phyloP scores from a whole-genome alignment of 805 yeast genomes.

The Peterozyma toletana region DNA sequence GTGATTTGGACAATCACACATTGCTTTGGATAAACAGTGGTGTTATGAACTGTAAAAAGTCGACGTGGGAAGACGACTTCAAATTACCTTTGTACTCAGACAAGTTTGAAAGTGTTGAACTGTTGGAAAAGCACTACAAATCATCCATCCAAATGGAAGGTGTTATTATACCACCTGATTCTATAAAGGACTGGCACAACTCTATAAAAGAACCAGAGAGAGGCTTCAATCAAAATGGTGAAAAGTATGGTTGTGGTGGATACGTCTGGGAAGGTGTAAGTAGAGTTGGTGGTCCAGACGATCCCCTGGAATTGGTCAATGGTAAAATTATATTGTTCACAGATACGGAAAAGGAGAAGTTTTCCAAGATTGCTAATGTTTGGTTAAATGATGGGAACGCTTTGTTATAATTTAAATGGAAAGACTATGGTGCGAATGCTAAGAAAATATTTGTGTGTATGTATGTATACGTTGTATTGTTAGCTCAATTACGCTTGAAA shows the following conservation, averaged over 20 bases:
- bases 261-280: conserved; percentile 61
- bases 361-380: conserved; percentile 38
- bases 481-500: too few relatives aligned
- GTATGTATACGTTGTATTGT: too few relatives aligned
- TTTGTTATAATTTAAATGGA: too few relatives aligned
- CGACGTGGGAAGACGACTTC: conserved; percentile 24
- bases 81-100: conserved; percentile 27
- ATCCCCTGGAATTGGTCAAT: conserved; percentile 25
- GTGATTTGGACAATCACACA: conserved; percentile 38
- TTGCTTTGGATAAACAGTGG: conserved; percentile 71
- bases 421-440: too few relatives aligned
- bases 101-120: conserved; percentile 15
- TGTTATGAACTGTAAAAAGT: conserved; percentile 46
- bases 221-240: conserved; percentile 6
- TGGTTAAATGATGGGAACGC: conserved; percentile 31
- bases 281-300: conserved; percentile 39
- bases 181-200: conserved; percentile 49
- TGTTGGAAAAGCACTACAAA: conserved; percentile 26
- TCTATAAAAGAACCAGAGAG: conserved; percentile 24
- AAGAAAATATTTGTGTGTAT: too few relatives aligned
- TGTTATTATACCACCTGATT: conserved; percentile 48
- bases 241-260: conserved; percentile 30
- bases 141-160: conserved; percentile 30
- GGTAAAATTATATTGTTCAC: conserved; percentile 39
- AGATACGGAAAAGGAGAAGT: conserved; percentile 19